Percentiles rank a stretch among this genome's conserved stretches.
Conservation (phyloP, 2,329 filamentous ascomycete genomes). For the Beauveria scarabaeidicola region DNA sequence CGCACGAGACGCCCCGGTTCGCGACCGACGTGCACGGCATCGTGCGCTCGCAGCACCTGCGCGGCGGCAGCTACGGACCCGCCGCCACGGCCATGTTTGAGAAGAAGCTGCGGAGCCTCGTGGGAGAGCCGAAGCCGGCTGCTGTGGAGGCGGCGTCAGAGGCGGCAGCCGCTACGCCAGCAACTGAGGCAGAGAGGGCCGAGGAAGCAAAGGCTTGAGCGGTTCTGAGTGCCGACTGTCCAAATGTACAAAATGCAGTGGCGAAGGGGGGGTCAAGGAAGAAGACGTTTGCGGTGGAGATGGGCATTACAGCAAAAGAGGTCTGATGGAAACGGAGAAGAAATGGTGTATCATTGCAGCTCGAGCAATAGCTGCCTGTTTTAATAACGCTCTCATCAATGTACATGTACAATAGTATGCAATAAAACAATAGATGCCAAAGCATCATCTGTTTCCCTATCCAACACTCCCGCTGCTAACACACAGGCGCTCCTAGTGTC, state of each 20-base stretch:
- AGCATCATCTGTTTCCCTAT: background rate
- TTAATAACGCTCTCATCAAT: conserved; percentile 7
- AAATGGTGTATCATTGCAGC: background rate
- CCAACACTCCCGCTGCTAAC: background rate
- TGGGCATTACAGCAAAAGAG: background rate
- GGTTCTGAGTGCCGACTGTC: background rate
- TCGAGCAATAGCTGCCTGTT: background rate
- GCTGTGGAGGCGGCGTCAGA: background rate
- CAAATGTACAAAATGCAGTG: background rate
- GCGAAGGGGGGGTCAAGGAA: background rate
- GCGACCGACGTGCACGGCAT: conserved; percentile 25
- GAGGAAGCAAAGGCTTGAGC: conserved; percentile 4
- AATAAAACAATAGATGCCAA: background rate
- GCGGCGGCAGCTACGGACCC: conserved; percentile 28
- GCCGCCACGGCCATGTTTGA: conserved; percentile 30
- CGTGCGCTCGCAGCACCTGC: conserved; percentile 29
- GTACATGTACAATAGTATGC: conserved; percentile 13
- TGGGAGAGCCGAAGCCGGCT: conserved; percentile 4
- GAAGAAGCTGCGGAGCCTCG: conserved; percentile 28
- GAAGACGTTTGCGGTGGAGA: background rate
- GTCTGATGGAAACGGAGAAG: background rate
- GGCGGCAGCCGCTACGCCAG: background rate
- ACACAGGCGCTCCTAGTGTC: conserved; percentile 11
- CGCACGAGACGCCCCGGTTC: conserved; percentile 28
- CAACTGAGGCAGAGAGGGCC: background rate